Evolutionary conservation across 257 asterid species (phyloP), one percentile per base, ranked within the genome.

Genomic region (Anisodus acutangulus): DNA sequence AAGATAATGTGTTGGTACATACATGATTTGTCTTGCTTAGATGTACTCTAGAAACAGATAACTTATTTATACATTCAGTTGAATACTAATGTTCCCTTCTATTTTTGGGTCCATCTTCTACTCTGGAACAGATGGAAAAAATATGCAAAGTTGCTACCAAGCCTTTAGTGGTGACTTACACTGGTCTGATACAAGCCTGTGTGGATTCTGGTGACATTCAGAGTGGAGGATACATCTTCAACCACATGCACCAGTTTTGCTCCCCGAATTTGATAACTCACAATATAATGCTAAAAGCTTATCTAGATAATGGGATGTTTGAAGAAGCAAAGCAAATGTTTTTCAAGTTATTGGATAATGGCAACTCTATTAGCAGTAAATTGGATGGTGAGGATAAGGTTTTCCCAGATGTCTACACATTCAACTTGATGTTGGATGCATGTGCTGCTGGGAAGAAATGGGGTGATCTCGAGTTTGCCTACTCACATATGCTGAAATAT

Each of bases 111-210:
- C 82, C 64, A 12, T 78, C 78, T 69, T 78, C 68, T 67, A 16
- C 64, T 31, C 49, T 2, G 39, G 16, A 83, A 79, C 98, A 96
- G 98, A 85, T 94, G 87, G 93, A 90, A 87, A 96, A 94, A 90
- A 89, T 96, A 89, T 96, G 98, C 91, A 93, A 84, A 91, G 98
- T 96, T 83, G 98, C 99, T 58, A 91, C 88, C 55, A 96, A 92
- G 85, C 98, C 99, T 69, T 93, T 96, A 66, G 99, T 96, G 88
- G 94, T 96, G 87, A 94, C 98, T n/a, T 94, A 92, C 92, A 96
- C 99, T 13, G 99, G 99, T 84, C 91, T 96, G 70, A 88, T 96
- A 81, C 97, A 96, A 90, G 98, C 95, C 11, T 93, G 98, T 86
- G 37, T 94, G 57, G 91, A 92, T 51, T 89, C 97, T 39, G 95